Evolutionary conservation across 1,284 basidiomycete genomes (phyloP).

Genomic region (Sanghuangporus weigelae): DNA sequence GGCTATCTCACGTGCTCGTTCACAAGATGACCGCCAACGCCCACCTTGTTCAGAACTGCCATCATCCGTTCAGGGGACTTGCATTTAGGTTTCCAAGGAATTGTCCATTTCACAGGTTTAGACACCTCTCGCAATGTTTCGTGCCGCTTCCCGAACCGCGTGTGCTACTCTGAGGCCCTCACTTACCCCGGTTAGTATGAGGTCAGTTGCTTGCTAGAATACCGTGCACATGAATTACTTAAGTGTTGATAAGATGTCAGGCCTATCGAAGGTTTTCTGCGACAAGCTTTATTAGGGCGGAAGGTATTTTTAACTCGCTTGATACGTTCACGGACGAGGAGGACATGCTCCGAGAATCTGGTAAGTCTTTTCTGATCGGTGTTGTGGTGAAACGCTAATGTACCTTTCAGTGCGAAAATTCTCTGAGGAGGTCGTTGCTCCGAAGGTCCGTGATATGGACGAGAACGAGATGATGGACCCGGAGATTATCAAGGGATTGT

Average conservation of each 20-base stretch:
- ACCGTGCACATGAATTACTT: background rate
- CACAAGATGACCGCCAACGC: background rate
- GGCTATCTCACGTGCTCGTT: background rate
- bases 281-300: constrained; percentile 32
- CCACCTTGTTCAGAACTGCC: background rate
- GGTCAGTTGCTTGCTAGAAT: background rate
- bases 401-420: constrained; percentile 69
- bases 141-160: background rate
- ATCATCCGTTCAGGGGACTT: background rate
- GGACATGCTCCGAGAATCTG: constrained; percentile 83
- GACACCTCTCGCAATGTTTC: background rate
- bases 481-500: constrained; percentile 81
- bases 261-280: constrained; percentile 31
- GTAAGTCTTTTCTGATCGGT: constrained; percentile 36
- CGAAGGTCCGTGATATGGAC: constrained; percentile 96
- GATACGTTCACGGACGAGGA: constrained; percentile 89
- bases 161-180: background rate
- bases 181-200: background rate
- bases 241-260: background rate
- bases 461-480: constrained; percentile 97
- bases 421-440: constrained; percentile 83
- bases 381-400: background rate
- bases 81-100: background rate
- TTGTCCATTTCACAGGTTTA: background rate
- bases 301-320: constrained; percentile 49